These are phyloP conservation scores for Lachnellula occidentalis DNA, from an alignment of 2,329 filamentous ascomycete genomes.

Conservation along the genomic window DNA sequence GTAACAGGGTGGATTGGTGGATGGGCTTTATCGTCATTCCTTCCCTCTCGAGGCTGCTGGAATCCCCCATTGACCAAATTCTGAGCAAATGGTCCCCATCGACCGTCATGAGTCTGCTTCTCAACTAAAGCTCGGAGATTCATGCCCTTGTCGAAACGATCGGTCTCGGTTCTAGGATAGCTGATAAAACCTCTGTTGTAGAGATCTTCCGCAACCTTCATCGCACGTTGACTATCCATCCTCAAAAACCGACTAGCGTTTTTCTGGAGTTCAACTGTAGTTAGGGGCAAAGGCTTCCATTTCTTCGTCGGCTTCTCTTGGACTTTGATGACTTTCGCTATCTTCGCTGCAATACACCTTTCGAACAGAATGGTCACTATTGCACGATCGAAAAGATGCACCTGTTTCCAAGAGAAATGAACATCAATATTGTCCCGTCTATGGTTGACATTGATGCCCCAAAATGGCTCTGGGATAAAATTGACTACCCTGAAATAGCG, in stretches of 20 bases:
- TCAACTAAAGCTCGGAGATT: slow-evolving; percentile 73
- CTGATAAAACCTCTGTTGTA: slow-evolving; percentile 97
- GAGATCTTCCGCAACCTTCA: slow-evolving; percentile 78
- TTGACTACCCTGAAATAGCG: slow-evolving; percentile 91
- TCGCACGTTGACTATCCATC: slow-evolving; percentile 88
- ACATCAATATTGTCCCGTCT: slow-evolving; percentile 72
- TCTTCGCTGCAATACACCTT: slow-evolving; percentile 69
- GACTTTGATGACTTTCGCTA: slow-evolving; percentile 76
- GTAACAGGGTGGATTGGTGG: slow-evolving; percentile 94
- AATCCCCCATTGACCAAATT: slow-evolving; percentile 71
- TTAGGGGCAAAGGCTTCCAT: slow-evolving; percentile 88
- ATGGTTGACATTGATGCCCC: slow-evolving; percentile 83
- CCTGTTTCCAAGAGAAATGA: slow-evolving; percentile 76
- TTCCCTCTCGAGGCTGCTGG: slow-evolving; percentile 72
- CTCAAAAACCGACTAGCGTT: slow-evolving; percentile 82
- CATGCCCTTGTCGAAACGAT: slow-evolving; percentile 88
- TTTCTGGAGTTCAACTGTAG: slow-evolving; percentile 94
- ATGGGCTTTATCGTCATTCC: slow-evolving; percentile 93
- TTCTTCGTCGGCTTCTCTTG: slow-evolving; percentile 89
- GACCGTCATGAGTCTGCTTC: slow-evolving; percentile 71
- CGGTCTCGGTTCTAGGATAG: slow-evolving; percentile 95
- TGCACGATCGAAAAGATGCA: slow-evolving; percentile 82
- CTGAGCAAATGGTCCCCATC: slow-evolving; percentile 80
- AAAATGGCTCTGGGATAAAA: slow-evolving; percentile 88
- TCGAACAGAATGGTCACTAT: slow-evolving; percentile 79